phyloP scores from a whole-genome alignment of 805 yeast genomes.

The Sugiyamaella chiloensis region DNA sequence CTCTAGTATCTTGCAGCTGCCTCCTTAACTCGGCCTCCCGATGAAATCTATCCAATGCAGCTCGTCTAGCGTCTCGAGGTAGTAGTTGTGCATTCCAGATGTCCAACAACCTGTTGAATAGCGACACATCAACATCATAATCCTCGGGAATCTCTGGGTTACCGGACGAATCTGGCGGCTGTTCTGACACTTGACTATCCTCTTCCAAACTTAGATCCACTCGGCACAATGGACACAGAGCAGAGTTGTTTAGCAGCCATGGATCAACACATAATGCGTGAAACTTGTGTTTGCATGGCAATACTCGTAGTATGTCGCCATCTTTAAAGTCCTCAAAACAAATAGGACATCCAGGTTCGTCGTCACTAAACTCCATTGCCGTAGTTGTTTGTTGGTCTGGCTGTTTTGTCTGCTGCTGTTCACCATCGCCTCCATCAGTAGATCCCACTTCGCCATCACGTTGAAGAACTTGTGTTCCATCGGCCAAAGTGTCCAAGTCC shows the following conservation, averaged over 20 bases:
- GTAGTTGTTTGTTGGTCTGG: neutral
- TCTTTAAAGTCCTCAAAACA: constrained; percentile 67
- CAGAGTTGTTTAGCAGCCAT: constrained; percentile 71
- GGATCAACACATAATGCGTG: constrained; percentile 80
- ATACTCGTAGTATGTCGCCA: constrained; percentile 60
- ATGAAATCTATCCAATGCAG: constrained; percentile 27
- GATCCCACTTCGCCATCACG: constrained; percentile 1
- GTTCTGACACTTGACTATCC: constrained; percentile 22
- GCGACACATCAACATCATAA: constrained; percentile 22
- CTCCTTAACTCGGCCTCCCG: constrained; percentile 28
- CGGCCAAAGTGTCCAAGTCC: neutral
- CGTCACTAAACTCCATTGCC: constrained; percentile 26
- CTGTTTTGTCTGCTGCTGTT: constrained; percentile 2
- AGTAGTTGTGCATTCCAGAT: constrained; percentile 32
- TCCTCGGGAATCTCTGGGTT: constrained; percentile 17
- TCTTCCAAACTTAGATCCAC: constrained; percentile 46
- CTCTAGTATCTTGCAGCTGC: constrained; percentile 18
- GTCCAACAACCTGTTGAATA: constrained; percentile 30
- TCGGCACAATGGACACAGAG: constrained; percentile 83
- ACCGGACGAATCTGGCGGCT: constrained; percentile 17
- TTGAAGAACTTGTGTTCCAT: neutral
- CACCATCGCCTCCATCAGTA: neutral
- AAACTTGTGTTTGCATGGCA: constrained; percentile 81
- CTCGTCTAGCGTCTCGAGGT: constrained; percentile 29
- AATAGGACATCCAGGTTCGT: constrained; percentile 57